Percentiles rank a stretch among this genome's conserved stretches.
These are phyloP conservation scores for Fagus sylvatica DNA, from an alignment of 306 rosid species.

Conservation along the genomic window DNA sequence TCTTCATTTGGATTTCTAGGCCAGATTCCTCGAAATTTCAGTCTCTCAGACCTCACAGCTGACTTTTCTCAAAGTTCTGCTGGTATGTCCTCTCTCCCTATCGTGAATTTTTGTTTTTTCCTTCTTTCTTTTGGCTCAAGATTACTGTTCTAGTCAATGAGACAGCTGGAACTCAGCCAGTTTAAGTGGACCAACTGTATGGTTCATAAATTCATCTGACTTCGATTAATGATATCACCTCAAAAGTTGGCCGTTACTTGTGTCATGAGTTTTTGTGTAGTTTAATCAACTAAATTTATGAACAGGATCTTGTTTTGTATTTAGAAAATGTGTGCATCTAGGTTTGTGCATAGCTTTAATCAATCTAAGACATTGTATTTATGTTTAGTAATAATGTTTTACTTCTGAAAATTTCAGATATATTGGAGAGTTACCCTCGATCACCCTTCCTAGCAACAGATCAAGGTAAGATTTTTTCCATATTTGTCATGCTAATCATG, in stretches of 20 bases:
- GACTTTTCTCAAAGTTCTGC: slow-evolving; percentile 85
- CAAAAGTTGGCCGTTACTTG: background rate
- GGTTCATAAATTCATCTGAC: background rate
- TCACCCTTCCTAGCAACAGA: slow-evolving; percentile 73
- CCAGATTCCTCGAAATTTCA: slow-evolving; percentile 79
- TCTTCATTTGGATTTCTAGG: slow-evolving; percentile 69
- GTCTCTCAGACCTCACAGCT: slow-evolving; percentile 81
- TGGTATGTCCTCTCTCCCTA: slow-evolving; percentile 44
- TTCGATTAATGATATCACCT: slow-evolving; percentile 6
- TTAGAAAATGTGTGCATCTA: background rate
- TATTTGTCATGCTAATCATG: slow-evolving; percentile 5
- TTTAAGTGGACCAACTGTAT: background rate
- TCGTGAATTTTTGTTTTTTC: background rate
- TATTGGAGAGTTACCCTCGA: slow-evolving; percentile 75
- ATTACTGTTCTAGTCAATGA: background rate
- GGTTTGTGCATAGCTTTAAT: slow-evolving; percentile 4
- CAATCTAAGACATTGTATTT: slow-evolving; percentile 7
- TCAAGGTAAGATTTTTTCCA: slow-evolving; percentile 53
- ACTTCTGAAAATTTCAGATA: slow-evolving; percentile 52
- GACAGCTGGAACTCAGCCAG: background rate
- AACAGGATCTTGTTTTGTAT: background rate
- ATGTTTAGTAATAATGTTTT: slow-evolving; percentile 2
- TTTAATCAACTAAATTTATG: background rate
- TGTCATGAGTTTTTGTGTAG: slow-evolving; percentile 7
- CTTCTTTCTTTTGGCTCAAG: background rate